Evolutionary conservation across 1,139 yeast genomes (phyloP), one percentile per base, ranked within the genome.

Genomic region (Geotrichum siamense): DNA sequence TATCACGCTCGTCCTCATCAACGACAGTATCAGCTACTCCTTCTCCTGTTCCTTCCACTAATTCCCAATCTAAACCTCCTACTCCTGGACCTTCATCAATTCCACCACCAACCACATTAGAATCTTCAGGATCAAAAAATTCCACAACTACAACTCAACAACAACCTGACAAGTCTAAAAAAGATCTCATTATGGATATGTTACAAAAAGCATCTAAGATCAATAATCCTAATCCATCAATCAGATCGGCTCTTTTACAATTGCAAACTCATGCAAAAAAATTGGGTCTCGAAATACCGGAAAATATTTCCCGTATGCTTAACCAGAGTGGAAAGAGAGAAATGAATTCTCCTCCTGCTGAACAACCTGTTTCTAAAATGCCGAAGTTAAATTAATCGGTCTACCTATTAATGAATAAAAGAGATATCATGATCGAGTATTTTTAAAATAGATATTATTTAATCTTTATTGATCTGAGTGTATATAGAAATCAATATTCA

Each of bases 171-270:
- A 41, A 44, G 22, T 27, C 50, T 16, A 52, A 61, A n/a, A 55
- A 57, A 4, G 64, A 60, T 37, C 54, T 60, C 34, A 63, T 63
- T 43, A 55, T 63, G 6, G 60, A 61, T 44, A 55, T 64, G 38
- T 52, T 64, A 15, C 64, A 61, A 5, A 61, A 62, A 49, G 68
- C 67, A 12, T 61, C 60, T 44, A 60, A 60, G 44, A 59, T 64
- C 38, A 58, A 55, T 23, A 64, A 63, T 44, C 68, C 68, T 5
- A 53, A 65, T 2, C 61, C 65, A 2, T 57, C 58, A 21, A 59
- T 64, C 31, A 52, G 52, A 31, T 62, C 62, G 20, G 64, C 66
- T 26, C 52, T 64, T 27, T 60, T 58, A 38, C 66, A 63, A 50
- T 57, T 64, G n/a, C 55, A 59, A 34, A 61, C 60, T 3, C 65